Evolutionary conservation across 345 rosid species (phyloP), one percentile per base, ranked within the genome.

Genomic region (Boechera stricta): DNA sequence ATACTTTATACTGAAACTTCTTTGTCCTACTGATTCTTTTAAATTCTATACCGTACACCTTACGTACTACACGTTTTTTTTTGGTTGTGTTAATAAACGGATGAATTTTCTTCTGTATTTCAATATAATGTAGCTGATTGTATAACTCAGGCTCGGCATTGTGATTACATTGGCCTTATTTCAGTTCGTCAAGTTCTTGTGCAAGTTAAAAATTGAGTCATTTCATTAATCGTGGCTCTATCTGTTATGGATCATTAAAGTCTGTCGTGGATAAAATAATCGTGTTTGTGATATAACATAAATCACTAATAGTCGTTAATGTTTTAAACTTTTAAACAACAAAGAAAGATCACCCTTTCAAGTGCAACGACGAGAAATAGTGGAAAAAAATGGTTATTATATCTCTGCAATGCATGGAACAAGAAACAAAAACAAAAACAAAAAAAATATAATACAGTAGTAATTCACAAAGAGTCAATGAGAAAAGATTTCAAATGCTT

Each of bases 401-500:
- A n/a, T 60, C 5, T 2, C 18, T 58, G 41, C 16, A 6, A 21
- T 21, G 21, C 24, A 21, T 58, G 21, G 10, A 35, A 59, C 18
- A 59, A 4, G 10, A 16, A 49, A 41, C 12, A 9, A 10, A 41
- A 41, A 41, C 12, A 8, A 21, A 18, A 21, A 44, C 7, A 15
- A 16, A 72, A 29, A 11, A 0, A 49, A 26, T 0, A 38, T 1
- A 42, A 44, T 44, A 12, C 6, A 44, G 49, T 4, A 51, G 4
- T n/a, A 71, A 61, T 12, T 80, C 51, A 77, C 0, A 54, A 51
- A 42, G 65, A 56, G 64, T 69, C 64, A 54, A 64, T 13, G 10
- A 83, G 86, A 60, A 84, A 85, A 7, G 83, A 81, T 64, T 75
- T 84, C 9, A 84, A 77, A 42, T 86, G 85, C 36, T 83, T 83